phyloP scores from a whole-genome alignment of 1,284 basidiomycete genomes.

The Neolentinus lepideus region DNA sequence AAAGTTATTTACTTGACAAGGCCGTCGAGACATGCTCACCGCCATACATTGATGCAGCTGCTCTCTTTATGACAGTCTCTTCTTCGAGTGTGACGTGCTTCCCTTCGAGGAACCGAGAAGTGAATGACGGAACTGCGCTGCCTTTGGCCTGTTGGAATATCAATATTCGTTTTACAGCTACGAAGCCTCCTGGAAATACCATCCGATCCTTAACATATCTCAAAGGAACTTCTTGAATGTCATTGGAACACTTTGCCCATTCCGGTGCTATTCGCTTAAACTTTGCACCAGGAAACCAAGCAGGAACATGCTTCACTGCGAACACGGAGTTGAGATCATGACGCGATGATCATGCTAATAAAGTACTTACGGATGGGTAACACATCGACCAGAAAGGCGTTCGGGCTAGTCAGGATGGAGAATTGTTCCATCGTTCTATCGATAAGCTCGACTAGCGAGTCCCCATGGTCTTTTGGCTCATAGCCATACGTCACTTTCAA shows the following conservation, averaged over 20 bases:
- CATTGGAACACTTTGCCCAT: constrained; percentile 11
- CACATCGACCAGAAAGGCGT: constrained; percentile 17
- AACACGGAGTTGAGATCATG: not conserved
- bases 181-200: constrained; percentile 1
- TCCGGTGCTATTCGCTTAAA: constrained; percentile 15
- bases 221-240: constrained; percentile 14
- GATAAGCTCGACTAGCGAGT: constrained; percentile 20
- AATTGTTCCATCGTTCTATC: not conserved
- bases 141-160: constrained; percentile 8
- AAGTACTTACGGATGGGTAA: constrained; percentile 15
- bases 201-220: constrained; percentile 14
- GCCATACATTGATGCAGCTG: constrained; percentile 14
- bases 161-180: not conserved
- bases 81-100: constrained; percentile 9
- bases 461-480: constrained; percentile 22
- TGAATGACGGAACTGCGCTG: constrained; percentile 11
- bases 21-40: constrained; percentile 9
- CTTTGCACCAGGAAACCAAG: constrained; percentile 20
- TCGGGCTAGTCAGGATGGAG: constrained; percentile 3
- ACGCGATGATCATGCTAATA: not conserved
- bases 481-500: constrained; percentile 29
- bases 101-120: constrained; percentile 10
- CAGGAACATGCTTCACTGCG: constrained; percentile 15
- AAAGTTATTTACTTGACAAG: no score
- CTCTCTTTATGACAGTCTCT: constrained; percentile 13